Evolutionary conservation across 2,329 filamentous ascomycete species (phyloP), one percentile per base, ranked within the genome.

Genomic region (Didymella segeticola): DNA sequence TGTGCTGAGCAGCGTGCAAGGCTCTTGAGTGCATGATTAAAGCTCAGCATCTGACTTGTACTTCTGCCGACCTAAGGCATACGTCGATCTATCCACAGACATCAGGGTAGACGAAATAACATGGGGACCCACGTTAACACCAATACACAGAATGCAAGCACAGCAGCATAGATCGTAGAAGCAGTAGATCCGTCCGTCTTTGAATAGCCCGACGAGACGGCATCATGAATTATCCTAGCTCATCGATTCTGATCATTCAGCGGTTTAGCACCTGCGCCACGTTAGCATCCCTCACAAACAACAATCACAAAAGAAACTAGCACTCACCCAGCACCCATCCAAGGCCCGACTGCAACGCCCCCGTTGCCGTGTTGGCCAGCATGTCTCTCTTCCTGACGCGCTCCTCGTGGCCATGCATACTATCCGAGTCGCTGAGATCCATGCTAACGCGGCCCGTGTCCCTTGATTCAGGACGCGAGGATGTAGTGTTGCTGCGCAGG

Each of bases 331-430:
- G 69, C 51, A 88, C 82, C 86, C 86, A 88, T 8, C 86, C 86
- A 64, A 88, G 76, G 9, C 86, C 86, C 67, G 79, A 85, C 7
- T 83, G 84, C 65, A 88, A 69, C 6, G 83, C 84, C 2, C 83
- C 84, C 11, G 83, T 86, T 5, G 87, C 85, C 71, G 85, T 85
- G 73, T 80, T 87, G 53, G 84, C 84, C 41, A 88, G 83, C 75
- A 87, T 87, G 70, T 93, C 90, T 62, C 90, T 82, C 78, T 88
- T 93, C 63, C 90, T 82, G 30, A 84, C 79, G 51, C 80, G 75
- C 42, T 71, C 72, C 25, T 75, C 73, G 10, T 63, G 56, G 20
- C 25, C 45, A 20, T 49, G 34, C 51, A 54, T 41, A 3, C 75
- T 67, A 46, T 72, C 71, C 59, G 60, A 70, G 25, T 77, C 77